Conservation (phyloP, 495 filamentous ascomycete species). For the Annulohypoxylon nitens region DNA sequence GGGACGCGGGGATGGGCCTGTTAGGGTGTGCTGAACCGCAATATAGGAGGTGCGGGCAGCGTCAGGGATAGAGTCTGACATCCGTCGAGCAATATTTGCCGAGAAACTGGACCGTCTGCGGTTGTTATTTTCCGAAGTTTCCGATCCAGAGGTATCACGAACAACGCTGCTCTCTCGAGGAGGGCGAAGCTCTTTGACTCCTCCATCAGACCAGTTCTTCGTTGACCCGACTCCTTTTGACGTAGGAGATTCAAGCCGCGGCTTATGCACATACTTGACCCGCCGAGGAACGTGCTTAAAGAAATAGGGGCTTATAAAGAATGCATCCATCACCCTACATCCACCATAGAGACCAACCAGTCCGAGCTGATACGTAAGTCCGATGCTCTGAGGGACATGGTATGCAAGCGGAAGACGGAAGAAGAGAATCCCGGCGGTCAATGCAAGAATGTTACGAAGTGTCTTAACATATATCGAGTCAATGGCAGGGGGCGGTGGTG, state of each 20-base stretch:
- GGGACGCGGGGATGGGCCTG: conserved; percentile 25
- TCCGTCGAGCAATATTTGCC: conserved; percentile 15
- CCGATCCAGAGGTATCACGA: not conserved
- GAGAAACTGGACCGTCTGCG: conserved; percentile 21
- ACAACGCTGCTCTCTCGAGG: not conserved
- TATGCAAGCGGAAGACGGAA: conserved; percentile 39
- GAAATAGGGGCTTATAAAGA: conserved; percentile 42
- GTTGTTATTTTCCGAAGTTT: not conserved
- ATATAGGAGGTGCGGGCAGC: conserved; percentile 24
- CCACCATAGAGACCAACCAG: conserved; percentile 41
- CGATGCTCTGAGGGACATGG: conserved; percentile 41
- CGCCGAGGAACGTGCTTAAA: conserved; percentile 38
- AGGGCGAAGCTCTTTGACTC: conserved; percentile 21
- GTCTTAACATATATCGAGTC: conserved; percentile 19
- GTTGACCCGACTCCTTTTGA: not conserved
- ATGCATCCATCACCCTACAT: conserved; percentile 37
- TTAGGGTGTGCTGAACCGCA: conserved; percentile 26
- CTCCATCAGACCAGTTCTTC: conserved; percentile 33
- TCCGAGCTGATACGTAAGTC: conserved; percentile 42
- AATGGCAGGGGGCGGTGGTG: conserved; percentile 31
- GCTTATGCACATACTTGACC: conserved; percentile 36
- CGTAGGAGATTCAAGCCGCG: conserved; percentile 2
- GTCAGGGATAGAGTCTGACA: conserved; percentile 25
- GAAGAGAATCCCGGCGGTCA: conserved; percentile 32
- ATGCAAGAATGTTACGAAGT: conserved; percentile 37